Base-by-base conservation (phyloP, 371 early-diverging fungal genomes). In the Parasitella parasitica region DNA sequence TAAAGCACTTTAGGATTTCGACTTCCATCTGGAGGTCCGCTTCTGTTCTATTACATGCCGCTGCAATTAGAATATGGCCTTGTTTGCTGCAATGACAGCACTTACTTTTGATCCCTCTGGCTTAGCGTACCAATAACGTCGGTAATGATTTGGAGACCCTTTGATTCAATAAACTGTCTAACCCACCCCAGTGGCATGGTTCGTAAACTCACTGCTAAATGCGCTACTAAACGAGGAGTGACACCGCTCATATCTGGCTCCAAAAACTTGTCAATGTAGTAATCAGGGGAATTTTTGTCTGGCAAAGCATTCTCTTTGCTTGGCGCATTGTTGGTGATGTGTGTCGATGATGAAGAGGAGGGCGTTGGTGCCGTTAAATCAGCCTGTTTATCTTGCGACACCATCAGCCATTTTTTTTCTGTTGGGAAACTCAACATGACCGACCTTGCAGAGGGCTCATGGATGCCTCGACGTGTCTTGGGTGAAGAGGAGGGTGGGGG, bases 1-100 rank as follows among this genome's bases (percentile, higher is more conserved):
- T 92, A 52, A 93, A 84, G 67, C 92, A 91, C 64, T 89, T 89
- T 36, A 91, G 77, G 43, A 93, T 90, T 73, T 92, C 93, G 38
- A 85, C 80, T 67, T 93, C 93, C 83, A 90, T 89, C 49, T 89
- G 84, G 6, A 90, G 75, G 66, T 91, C 91, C 30, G 84, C 78
- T 57, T 89, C 88, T 38, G 81, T 79, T 65, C 91, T 87, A 70
- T 6, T 9, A 34, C 26, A 27, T 38, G 22, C 8, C 9, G 3
- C 24, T 48, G 26, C 13, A 15, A 4, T 15, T 34, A 18, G 16
- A n/a, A 49, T 38, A 13, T 46, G 38, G 12, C 2, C 39, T 41
- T 28, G n/a, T 46, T 15, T 20, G 9, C 24, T 46, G 32, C 48
- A 7, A n/a, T 30, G 3, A 27, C 6, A 39, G 36, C 4, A 13